Evolutionary conservation across 2,329 filamentous ascomycete species (phyloP), one percentile per base, ranked within the genome.

Genomic region (Rhynchosporium agropyri): DNA sequence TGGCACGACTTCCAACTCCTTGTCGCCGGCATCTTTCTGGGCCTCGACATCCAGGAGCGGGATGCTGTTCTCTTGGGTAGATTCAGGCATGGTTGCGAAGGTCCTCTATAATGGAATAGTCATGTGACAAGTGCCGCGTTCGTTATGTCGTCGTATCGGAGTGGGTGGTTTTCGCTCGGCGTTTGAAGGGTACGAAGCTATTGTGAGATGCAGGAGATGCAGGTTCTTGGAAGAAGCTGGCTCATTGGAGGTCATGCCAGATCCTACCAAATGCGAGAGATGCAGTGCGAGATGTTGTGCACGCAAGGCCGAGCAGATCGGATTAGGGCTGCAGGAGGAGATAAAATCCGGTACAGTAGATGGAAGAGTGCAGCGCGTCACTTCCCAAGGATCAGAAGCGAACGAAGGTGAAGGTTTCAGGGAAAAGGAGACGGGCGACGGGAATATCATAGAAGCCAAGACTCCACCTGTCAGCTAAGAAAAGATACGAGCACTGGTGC

Each of bases 41-140:
- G 65, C 65, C 42, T 69, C 68, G 20, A 68, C 45, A 38, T 68
- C 66, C 45, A 69, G 54, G 15, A 69, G 49, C 15, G 66, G 68
- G 49, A 69, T 67, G 65, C 62, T 58, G 48, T 67, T 67, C 48
- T 69, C 66, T 48, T 51, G 42, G 29, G 54, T 36, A 40, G 58
- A 59, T 53, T 68, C 60, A 49, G 63, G 20, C 66, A 67, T 66
- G 42, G 26, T 38, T 45, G 63, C n/a, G 33, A 36, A 20, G 20
- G n/a, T 38, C 8, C 12, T 53, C 26, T 48, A 3, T 2, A 20
- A 20, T 10, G 9, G 28, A 20, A 29, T 10, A 26, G 55, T 66
- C 61, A 66, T 63, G 64, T 66, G 64, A 66, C 57, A 50, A n/a
- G 33, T 49, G 20, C 31, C 43, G n/a, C 31, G n/a, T 54, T 54